Evolutionary conservation across 805 yeast genomes (phyloP).

Genomic region (Zygotorulaspora chibaensis): DNA sequence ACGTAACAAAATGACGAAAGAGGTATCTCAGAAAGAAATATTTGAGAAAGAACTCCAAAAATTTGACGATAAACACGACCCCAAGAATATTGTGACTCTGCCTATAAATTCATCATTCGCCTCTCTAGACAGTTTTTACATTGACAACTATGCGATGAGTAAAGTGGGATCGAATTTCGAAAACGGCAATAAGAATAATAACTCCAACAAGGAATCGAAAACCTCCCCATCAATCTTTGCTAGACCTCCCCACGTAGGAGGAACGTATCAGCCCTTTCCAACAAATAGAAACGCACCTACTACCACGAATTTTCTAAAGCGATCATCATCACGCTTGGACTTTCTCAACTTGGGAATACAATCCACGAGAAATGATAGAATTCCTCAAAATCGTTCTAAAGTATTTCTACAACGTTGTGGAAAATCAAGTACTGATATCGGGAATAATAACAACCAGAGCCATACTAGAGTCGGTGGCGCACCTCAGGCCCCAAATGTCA

Average conservation of each 20-base stretch:
- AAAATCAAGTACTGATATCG: neutral
- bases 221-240: conserved; percentile 12
- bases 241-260: conserved; percentile 17
- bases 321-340: conserved; percentile 10
- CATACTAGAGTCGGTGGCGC: neutral
- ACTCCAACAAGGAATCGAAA: neutral
- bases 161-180: conserved; percentile 16
- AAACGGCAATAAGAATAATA: neutral
- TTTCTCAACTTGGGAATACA: conserved; percentile 8
- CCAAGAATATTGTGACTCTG: conserved; percentile 53
- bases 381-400: conserved; percentile 8
- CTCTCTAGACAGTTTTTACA: conserved; percentile 65
- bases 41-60: conserved; percentile 25
- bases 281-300: conserved; percentile 3
- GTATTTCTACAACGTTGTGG: conserved; percentile 1
- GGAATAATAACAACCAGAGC: neutral
- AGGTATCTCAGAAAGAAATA: conserved; percentile 13
- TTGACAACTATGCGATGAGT: conserved; percentile 45
- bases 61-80: conserved; percentile 23
- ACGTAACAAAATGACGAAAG: conserved; percentile 5
- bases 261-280: conserved; percentile 3
- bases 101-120: conserved; percentile 75
- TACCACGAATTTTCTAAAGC: conserved; percentile 1
- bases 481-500: neutral
- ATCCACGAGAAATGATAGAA: conserved; percentile 15